Conservation (phyloP, 148 eudicot genomes). For the Gaultheria prostrata region DNA sequence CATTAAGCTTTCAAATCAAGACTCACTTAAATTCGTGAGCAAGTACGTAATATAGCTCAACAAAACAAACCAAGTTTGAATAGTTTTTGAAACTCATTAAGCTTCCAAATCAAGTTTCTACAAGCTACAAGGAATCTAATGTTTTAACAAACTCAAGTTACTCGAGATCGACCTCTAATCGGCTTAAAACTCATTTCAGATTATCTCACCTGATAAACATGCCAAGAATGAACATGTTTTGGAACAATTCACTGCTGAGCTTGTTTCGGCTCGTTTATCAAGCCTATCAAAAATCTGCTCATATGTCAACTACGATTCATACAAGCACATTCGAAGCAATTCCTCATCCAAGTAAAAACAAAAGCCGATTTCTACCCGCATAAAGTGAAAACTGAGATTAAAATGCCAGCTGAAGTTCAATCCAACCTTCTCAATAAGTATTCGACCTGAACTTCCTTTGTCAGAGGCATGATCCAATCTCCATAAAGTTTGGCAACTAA, state of each 20-base stretch:
- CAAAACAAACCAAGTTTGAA: neutral
- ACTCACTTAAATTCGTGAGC: no score
- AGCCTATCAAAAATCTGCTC: neutral
- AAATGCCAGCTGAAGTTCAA: constrained; percentile 15
- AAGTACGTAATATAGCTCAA: no score
- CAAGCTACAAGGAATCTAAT: neutral
- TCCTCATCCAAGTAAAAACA: neutral
- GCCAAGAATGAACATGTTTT: neutral
- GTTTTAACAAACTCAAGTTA: neutral
- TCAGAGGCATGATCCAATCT: constrained; percentile 65
- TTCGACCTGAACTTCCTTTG: constrained; percentile 61
- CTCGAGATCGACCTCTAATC: neutral
- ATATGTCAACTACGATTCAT: neutral
- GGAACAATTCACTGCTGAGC: neutral
- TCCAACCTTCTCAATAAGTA: constrained; percentile 65
- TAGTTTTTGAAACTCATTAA: neutral
- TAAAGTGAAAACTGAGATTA: neutral
- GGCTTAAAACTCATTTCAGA: neutral
- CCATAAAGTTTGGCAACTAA: constrained; percentile 57
- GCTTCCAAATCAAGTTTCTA: neutral
- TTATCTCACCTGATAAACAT: neutral
- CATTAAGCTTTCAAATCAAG: no score
- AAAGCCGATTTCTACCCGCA: neutral
- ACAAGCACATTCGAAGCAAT: neutral
- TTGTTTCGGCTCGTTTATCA: neutral